A percentile compares a stretch with the other conserved stretches of the same genome.
phyloP scores from a whole-genome alignment of 2,329 filamentous ascomycete species.

The Claviceps spartinae region DNA sequence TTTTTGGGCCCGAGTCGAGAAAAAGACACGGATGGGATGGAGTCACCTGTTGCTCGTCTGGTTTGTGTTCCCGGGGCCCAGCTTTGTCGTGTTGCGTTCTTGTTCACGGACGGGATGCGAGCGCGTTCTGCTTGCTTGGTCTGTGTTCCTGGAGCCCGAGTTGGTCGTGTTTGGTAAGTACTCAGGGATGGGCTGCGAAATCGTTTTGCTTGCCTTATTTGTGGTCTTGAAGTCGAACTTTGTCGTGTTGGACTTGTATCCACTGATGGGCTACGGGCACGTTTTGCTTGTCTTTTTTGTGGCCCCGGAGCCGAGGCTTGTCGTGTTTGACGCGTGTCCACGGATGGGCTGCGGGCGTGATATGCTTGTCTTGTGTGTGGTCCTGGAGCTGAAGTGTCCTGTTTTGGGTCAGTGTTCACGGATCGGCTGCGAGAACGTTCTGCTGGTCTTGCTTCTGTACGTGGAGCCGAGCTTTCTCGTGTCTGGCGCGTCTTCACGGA shows the following conservation, averaged over 20 bases:
- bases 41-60: not conserved
- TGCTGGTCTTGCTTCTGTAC: not conserved
- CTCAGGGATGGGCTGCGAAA: no score
- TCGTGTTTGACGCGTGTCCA: not conserved
- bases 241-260: no score
- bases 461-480: not conserved
- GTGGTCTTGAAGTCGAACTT: no score
- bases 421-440: not conserved
- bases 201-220: no score
- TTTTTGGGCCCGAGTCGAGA: conserved; percentile 9
- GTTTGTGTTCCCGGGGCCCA: not conserved
- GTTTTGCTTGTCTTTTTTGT: not conserved
- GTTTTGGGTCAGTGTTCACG: not conserved
- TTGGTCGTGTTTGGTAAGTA: no score
- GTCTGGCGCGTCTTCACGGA: not conserved
- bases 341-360: not conserved
- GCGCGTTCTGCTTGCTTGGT: no score
- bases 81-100: no score
- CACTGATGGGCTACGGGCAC: no score
- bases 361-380: not conserved
- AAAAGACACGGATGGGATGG: conserved; percentile 4
- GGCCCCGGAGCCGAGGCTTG: not conserved
- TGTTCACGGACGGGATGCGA: no score
- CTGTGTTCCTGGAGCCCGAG: no score
- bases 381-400: not conserved